Base-by-base conservation (phyloP, 805 yeast genomes). In the Teunomyces pallodes region DNA sequence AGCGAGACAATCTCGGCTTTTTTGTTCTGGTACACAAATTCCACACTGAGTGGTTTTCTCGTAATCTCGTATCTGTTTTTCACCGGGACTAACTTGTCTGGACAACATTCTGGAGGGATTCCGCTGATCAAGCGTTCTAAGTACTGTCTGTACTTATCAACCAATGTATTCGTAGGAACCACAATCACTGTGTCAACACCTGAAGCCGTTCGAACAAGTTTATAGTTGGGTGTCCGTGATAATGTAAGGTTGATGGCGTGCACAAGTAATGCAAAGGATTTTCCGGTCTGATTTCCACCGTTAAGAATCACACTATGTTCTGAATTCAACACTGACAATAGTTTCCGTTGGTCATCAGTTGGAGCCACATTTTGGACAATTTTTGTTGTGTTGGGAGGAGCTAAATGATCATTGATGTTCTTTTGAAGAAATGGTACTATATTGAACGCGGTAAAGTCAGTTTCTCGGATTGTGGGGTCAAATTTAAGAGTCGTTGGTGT, bases 341-440 rank as follows among this genome's bases (percentile, higher is more conserved):
- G 33, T 17, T 45, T 47, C 36, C 55, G 46, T 47, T 65, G 69
- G 29, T 57, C 60, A 10, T 36, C 16, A 0, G 60, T 57, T 3
- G 68, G 66, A 1, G 31, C 14, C 6, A 47, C 48, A 45, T 63
- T 61, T 9, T 35, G 43, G 30, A 10, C 36, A 12, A 32, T 7
- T n/a, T 20, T 12, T 5, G n/a, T 5, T 2, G 12, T 10, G 26
- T 9, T 17, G 7, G 58, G 55, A 6, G 58, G 56, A 14, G 16
- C 16, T 3, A 54, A 39, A 9, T 49, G 31, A 13, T 49, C 26
- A 45, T 65, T 61, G 42, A 60, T 36, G 9, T 48, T 53, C n/a
- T 48, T 39, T 41, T 60, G 66, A 7, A 65, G 42, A 43, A 54
- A 61, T 1, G 67, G 67, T 9, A 64, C 39, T 1, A 65, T 44